Evolutionary conservation across 192 early-diverging fungal genomes (phyloP), one percentile per base, ranked within the genome.

Genomic region (Coemansia sp.): DNA sequence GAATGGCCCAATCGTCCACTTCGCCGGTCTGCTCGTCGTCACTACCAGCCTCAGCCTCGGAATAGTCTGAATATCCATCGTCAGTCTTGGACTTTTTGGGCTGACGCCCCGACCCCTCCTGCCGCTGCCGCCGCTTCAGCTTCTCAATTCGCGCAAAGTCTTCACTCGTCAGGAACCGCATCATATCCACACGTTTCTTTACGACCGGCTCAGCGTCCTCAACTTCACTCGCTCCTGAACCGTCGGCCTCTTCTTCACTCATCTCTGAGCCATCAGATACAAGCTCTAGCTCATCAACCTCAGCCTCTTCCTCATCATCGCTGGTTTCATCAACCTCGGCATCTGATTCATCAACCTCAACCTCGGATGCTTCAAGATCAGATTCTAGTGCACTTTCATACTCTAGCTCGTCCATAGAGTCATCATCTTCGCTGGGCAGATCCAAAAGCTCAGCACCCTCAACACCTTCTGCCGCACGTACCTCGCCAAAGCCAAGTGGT

Each of bases 61-160:
- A 54, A n/a, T 56, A 37, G 53, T 55, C 53, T 10, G n/a, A 61
- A 24, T 54, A 59, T 15, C 8, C 35, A 19, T 60, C 37, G 14
- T 50, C 53, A 3, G 17, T 55, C 25, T 55, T 55, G 27, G 53
- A 5, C 11, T 43, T 52, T n/a, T 53, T 59, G 24, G n/a, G 57
- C 57, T 51, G 37, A 5, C 64, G 64, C 35, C 88, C 41, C 5
- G 41, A 2, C 0, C 15, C 14, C 15, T 45, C 41, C 14, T 45
- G 41, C 59, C 91, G 88, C 49, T 85, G 70, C 23, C 88, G 74
- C 55, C 85, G 77, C 68, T 88, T 90, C 25, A 94, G 83, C 62
- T 89, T 87, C 55, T 91, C 82, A 65, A 98, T 87, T 57, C 85
- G 88, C 23, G 84, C 88, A 79, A 97, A 97, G 83, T 98, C 96